phyloP scores from a whole-genome alignment of 331 rosid genomes.

The Ulmus americana region DNA sequence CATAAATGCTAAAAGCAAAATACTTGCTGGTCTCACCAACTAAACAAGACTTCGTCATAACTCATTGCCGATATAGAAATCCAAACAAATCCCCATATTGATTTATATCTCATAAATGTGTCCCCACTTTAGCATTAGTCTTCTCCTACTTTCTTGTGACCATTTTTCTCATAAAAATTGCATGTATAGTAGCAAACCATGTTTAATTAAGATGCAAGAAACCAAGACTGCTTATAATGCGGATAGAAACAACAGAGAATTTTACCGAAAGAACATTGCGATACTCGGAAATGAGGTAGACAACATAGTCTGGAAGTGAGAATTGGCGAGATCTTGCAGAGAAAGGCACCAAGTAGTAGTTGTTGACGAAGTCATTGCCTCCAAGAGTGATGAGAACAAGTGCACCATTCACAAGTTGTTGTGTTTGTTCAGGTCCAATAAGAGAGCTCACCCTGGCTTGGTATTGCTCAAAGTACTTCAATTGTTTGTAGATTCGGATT shows the following conservation, averaged over 20 bases:
- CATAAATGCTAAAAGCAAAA: constrained; percentile 14
- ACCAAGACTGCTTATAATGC: not conserved
- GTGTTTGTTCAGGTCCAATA: constrained; percentile 41
- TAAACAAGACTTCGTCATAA: not conserved
- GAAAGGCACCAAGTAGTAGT: constrained; percentile 63
- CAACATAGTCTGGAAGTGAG: constrained; percentile 72
- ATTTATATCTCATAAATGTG: not conserved
- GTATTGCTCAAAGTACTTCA: constrained; percentile 58
- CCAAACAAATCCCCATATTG: not conserved
- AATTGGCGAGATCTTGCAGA: constrained; percentile 84
- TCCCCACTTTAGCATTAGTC: constrained; percentile 1
- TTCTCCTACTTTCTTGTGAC: constrained; percentile 11
- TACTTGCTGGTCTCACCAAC: constrained; percentile 22
- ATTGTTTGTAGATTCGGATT: constrained; percentile 48
- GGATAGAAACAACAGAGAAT: not conserved
- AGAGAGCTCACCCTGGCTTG: constrained; percentile 50
- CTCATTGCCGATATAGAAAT: constrained; percentile 4
- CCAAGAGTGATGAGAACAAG: constrained; percentile 61
- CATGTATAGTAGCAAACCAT: not conserved
- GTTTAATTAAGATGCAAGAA: not conserved
- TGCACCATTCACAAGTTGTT: constrained; percentile 45
- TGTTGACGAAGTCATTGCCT: constrained; percentile 89
- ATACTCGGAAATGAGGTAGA: constrained; percentile 66
- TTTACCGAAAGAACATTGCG: constrained; percentile 60
- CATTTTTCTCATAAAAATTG: not conserved